Base-by-base conservation (phyloP, 805 yeast species). In the Saccharomycopsis babjevae region DNA sequence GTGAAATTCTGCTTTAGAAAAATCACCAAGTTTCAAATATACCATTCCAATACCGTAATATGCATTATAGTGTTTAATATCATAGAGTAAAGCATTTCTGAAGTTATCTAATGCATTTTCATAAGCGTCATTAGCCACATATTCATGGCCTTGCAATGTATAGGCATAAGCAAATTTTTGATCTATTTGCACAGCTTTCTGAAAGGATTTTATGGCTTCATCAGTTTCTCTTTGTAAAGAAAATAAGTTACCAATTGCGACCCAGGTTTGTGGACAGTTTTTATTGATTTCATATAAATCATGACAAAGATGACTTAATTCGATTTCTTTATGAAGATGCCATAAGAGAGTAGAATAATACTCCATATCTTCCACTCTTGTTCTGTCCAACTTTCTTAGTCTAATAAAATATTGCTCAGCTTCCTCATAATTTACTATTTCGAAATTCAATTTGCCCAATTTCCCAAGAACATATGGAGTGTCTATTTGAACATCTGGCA, bases 41-140 rank as follows among this genome's bases (percentile, higher is more conserved):
- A 91, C 96, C 93, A 91, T 90, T 7, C 98, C 99, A 61, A 94
- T 81, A 32, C 99, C 99, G 69, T 94, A 94, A 68, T 92, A 83
- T 0, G 98, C 97, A 72, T 93, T 94, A 72, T 92, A 94, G 70
- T 90, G 97, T 61, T 91, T 78, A 56, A 85, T 79, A 68, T 93
- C 96, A 50, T 85, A 78, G 28, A 86, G 75, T 55, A 94, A 77
- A 3, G 97, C 96, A 64, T 79, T 77, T 42, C 97, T 74, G 78
- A 91, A 94, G 63, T 89, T 83, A 61, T 86, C 89, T 64, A 88
- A 79, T 0, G 99, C 97, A 69, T 84, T 82, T 69, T 91, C 97
- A 73, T 86, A 89, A 42, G 96, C 91, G 73, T 96, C 99, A 68
- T 83, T 89, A 1, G 93, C 80, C 39, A 89, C 83, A 68, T 82